Base-by-base conservation (phyloP, 2,329 filamentous ascomycete species). In the Cyphellophora europaea region DNA sequence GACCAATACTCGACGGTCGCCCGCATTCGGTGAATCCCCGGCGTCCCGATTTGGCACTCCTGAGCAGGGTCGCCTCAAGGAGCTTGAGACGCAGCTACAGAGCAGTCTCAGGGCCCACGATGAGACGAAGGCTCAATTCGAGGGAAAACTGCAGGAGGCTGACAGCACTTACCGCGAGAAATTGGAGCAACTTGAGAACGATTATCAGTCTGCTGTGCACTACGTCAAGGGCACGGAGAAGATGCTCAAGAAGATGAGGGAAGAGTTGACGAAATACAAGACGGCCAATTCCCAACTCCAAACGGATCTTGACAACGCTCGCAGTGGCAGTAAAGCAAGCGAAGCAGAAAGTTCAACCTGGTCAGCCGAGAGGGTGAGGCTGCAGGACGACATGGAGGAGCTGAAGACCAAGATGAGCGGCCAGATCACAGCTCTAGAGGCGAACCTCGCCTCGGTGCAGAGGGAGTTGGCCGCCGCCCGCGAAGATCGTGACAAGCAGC, bases 181-280 rank as follows among this genome's bases (percentile, higher is more conserved):
- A 59, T 71, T 98, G 34, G 76, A 85, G 40, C 88, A 94, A 54
- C 76, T 98, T 19, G 88, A 96, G 61, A 93, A 88, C 55, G 91
- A 98, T 57, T 95, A 98, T 56, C 87, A 95, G 59, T 94, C 91
- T 27, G 89, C 91, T 11, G 88, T 96, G 32, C 91, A 95, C 59
- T 98, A 98, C 53, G 85, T 98, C 48, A 93, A 94, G 61, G 91
- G 91, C 39, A 96, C 91, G 2, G 91, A 98, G 62, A 96, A 95
- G 72, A 95, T 98, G 87, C 74, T 98, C 32, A 88, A 91, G 61
- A 89, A 93, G 59, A 89, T 98, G 71, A 96, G 96, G 66, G 87
- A 95, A 52, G 91, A 98, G 62, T 70, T 98, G n/a, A 72, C 82
- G 36, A 84, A 87, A 38, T 91, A 93, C 63, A 96, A 96, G 70